Evolutionary conservation across 305 asterid genomes (phyloP).

Genomic region (Coffea humblotiana): DNA sequence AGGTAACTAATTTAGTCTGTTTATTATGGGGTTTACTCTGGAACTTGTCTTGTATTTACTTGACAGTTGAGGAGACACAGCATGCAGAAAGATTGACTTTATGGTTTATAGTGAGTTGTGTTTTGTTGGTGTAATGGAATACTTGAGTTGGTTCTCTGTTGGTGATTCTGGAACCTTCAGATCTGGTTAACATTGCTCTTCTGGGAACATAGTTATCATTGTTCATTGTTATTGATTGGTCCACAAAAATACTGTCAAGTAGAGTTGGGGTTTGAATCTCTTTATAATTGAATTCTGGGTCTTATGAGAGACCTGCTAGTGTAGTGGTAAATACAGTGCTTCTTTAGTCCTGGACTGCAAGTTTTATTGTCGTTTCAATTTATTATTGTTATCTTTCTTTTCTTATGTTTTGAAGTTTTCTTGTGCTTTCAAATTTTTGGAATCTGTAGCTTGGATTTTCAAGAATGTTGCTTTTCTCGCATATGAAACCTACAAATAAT

Average conservation of each 20-base stretch:
- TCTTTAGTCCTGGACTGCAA: not conserved
- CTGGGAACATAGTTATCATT: not conserved
- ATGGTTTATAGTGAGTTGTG: not conserved
- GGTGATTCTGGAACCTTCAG: not conserved
- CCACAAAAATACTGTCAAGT: not conserved
- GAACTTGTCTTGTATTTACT: not conserved
- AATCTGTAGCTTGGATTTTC: not conserved
- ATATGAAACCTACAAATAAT: not conserved
- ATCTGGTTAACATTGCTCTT: not conserved
- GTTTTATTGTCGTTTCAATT: no score
- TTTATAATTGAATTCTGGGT: not conserved
- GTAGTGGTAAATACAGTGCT: not conserved
- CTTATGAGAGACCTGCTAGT: not conserved
- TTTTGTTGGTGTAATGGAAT: not conserved
- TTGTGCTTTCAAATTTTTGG: not conserved
- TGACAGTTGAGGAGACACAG: not conserved
- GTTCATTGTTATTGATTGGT: not conserved
- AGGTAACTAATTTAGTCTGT: constrained; percentile 40
- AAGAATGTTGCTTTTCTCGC: not conserved
- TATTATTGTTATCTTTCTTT: not conserved
- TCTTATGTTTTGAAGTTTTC: not conserved
- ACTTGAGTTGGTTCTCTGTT: not conserved
- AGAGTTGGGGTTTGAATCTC: not conserved
- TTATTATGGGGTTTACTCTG: not conserved
- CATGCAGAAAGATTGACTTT: not conserved